Evolutionary conservation across 2,329 filamentous ascomycete genomes (phyloP).

Genomic region (Aphanoascus verrucosus): DNA sequence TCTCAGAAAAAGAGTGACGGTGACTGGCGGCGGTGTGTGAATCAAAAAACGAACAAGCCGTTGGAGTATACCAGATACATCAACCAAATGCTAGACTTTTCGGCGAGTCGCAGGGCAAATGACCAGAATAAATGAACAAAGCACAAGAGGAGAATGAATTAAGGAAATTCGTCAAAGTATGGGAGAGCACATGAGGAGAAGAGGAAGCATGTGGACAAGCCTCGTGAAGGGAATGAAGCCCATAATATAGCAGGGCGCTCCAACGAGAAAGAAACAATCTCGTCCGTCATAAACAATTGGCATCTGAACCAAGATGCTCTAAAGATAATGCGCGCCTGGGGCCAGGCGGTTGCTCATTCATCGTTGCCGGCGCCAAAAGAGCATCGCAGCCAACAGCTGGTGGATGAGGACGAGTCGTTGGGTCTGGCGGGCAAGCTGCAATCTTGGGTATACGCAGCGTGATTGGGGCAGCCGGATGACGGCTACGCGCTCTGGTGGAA

Average conservation of each 20-base stretch:
- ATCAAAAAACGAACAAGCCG: not conserved
- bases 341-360: constrained; percentile 10
- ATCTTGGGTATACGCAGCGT: not conserved
- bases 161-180: constrained; percentile 9
- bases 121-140: not conserved
- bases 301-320: constrained; percentile 2
- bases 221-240: constrained; percentile 8
- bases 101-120: not conserved
- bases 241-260: constrained; percentile 4
- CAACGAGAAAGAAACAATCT: not conserved
- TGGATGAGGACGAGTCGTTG: not conserved
- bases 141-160: not conserved
- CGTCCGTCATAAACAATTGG: constrained; percentile 1
- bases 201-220: constrained; percentile 7
- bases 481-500: constrained; percentile 2
- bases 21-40: not conserved
- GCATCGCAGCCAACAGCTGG: not conserved
- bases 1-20: not conserved
- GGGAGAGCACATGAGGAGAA: constrained; percentile 4
- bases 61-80: constrained; percentile 11
- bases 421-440: not conserved
- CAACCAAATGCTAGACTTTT: not conserved
- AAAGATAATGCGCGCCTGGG: constrained; percentile 1
- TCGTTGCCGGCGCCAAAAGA: not conserved
- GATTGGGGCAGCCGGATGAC: constrained; percentile 6